phyloP scores from a whole-genome alignment of 2,329 filamentous ascomycete species.

The Phoma sp. region DNA sequence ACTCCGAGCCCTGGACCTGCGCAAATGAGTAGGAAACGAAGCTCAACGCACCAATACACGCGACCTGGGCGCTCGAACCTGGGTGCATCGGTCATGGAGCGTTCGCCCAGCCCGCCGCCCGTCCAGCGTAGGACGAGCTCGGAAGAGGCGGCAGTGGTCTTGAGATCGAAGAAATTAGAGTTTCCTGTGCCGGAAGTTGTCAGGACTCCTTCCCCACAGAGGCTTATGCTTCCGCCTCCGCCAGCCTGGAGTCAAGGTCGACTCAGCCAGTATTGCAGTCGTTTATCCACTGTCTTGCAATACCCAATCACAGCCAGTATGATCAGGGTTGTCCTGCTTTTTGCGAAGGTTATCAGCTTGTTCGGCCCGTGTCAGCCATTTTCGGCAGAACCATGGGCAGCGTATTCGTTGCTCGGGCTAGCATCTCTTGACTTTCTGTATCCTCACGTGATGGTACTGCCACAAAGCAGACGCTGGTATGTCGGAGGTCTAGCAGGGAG shows the following conservation, averaged over 20 bases:
- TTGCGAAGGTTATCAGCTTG: conserved; percentile 70
- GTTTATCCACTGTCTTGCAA: conserved; percentile 24
- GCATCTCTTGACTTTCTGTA: conserved; percentile 68
- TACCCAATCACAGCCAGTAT: conserved; percentile 41
- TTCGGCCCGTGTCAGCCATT: conserved; percentile 74
- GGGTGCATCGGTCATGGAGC: conserved; percentile 38
- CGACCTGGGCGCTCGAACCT: conserved; percentile 44
- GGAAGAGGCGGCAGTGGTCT: conserved; percentile 37
- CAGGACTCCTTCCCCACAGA: conserved; percentile 28
- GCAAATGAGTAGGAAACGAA: conserved; percentile 30
- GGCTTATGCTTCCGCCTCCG: conserved; percentile 45
- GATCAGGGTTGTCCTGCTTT: conserved; percentile 67
- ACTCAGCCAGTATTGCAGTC: not conserved
- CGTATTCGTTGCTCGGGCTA: conserved; percentile 70
- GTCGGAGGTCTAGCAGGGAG: conserved; percentile 49
- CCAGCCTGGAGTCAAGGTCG: conserved; percentile 19
- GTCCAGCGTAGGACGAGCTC: conserved; percentile 27
- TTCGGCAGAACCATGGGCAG: conserved; percentile 67
- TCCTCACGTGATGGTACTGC: conserved; percentile 1
- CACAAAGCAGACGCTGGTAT: conserved; percentile 20
- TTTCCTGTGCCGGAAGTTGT: conserved; percentile 26
- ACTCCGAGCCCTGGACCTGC: conserved; percentile 44
- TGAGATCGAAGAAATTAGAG: conserved; percentile 39
- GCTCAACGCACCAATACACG: conserved; percentile 30
- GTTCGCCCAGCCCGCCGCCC: conserved; percentile 43